These are phyloP conservation scores for Hypoxylon sp. DNA, from an alignment of 2,329 filamentous ascomycete species.

Conservation along the genomic window DNA sequence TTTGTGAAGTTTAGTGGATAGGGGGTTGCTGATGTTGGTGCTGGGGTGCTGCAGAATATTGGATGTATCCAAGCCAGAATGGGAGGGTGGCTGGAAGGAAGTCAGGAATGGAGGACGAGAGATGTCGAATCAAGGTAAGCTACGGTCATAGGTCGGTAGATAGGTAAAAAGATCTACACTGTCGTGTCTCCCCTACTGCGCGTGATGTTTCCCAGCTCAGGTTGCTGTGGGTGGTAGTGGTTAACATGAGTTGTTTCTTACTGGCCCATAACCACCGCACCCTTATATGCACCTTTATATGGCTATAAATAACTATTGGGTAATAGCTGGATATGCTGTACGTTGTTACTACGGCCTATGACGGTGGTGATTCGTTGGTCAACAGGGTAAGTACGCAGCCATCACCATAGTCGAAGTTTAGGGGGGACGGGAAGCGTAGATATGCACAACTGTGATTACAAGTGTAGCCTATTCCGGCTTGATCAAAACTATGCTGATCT, in stretches of 20 bases:
- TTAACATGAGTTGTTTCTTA: conserved; percentile 2
- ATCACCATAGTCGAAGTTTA: too few relatives aligned
- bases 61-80: background rate
- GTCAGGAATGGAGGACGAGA: background rate
- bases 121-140: too few relatives aligned
- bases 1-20: background rate
- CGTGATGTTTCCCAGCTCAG: conserved; percentile 13
- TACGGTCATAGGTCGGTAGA: too few relatives aligned
- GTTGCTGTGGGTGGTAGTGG: background rate
- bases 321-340: background rate
- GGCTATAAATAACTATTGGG: too few relatives aligned
- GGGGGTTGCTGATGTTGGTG: background rate
- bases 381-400: too few relatives aligned
- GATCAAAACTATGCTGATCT: too few relatives aligned
- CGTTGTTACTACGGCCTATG: background rate
- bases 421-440: too few relatives aligned
- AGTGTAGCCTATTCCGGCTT: too few relatives aligned
- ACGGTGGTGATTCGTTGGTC: background rate
- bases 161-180: conserved; percentile 20
- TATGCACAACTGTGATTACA: too few relatives aligned
- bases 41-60: background rate
- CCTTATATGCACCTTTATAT: too few relatives aligned
- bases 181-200: conserved; percentile 8
- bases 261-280: too few relatives aligned
- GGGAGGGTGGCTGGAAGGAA: background rate